Percentiles rank a stretch among this genome's conserved stretches.
Evolutionary conservation across 139 green algal genomes (phyloP).

Genomic region (Coelastrella sp.): DNA sequence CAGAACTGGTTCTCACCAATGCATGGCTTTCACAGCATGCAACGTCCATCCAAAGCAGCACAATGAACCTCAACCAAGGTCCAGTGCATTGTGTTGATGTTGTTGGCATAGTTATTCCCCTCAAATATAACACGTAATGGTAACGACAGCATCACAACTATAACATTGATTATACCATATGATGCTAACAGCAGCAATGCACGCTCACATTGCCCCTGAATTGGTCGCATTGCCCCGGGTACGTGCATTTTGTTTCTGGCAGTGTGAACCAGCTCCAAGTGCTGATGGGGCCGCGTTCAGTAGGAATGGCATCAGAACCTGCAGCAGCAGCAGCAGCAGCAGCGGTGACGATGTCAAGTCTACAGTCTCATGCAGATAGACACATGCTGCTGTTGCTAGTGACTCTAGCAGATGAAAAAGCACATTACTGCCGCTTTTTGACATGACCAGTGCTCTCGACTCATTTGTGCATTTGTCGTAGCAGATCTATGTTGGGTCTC

Average conservation of each 20-base stretch:
- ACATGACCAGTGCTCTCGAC: no score
- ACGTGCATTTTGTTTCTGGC: constrained; percentile 8
- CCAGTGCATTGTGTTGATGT: no score
- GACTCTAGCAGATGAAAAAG: neutral
- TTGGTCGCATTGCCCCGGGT: neutral
- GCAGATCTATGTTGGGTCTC: no score
- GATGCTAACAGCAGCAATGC: neutral
- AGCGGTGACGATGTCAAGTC: neutral
- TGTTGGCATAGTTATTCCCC: no score
- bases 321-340: constrained; percentile 28
- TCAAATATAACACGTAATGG: no score
- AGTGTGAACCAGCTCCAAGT: constrained; percentile 36
- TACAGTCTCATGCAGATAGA: no score
- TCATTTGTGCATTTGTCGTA: no score
- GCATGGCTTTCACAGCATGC: neutral
- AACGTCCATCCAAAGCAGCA: neutral
- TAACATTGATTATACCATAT: no score
- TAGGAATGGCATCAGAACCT: constrained; percentile 11
- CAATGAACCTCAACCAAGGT: no score
- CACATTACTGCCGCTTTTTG: no score
- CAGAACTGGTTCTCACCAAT: constrained; percentile 1
- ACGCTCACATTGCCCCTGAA: constrained; percentile 31
- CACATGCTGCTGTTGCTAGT: no score
- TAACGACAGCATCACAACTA: no score
- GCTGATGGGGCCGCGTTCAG: constrained; percentile 30